phyloP scores from a whole-genome alignment of 345 rosid genomes.

The Cardiospermum halicacabum region DNA sequence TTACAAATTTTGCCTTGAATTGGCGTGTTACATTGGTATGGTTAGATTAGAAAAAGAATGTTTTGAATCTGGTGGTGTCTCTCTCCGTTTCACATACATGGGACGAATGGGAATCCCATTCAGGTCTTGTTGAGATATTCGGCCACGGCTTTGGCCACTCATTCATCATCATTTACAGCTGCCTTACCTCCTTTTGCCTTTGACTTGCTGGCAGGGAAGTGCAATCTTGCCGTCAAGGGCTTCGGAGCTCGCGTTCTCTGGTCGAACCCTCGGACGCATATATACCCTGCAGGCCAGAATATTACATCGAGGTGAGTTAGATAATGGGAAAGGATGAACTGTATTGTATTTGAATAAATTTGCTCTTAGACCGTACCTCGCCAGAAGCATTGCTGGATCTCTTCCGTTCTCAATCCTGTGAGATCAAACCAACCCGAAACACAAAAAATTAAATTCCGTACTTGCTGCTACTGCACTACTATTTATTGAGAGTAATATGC shows the following conservation, averaged over 20 bases:
- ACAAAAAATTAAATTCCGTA: no score
- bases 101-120: neutral
- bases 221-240: constrained; percentile 79
- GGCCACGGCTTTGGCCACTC: neutral
- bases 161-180: constrained; percentile 7
- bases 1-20: no score
- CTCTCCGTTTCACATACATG: neutral
- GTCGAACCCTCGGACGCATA: constrained; percentile 92
- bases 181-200: constrained; percentile 20
- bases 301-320: no score
- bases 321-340: no score
- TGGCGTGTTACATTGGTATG: no score
- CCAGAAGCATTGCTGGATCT: constrained; percentile 92
- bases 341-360: no score
- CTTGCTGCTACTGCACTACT: no score
- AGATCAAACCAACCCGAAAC: constrained; percentile 14
- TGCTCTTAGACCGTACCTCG: no score
- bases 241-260: constrained; percentile 57
- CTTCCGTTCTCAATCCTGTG: constrained; percentile 73
- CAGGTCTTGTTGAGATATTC: neutral
- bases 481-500: constrained; percentile 3
- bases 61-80: no score
- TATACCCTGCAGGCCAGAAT: constrained; percentile 74
- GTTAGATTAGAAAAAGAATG: no score
- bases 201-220: constrained; percentile 74